phyloP scores from a whole-genome alignment of 805 yeast genomes.

The Grigorovia humatica region DNA sequence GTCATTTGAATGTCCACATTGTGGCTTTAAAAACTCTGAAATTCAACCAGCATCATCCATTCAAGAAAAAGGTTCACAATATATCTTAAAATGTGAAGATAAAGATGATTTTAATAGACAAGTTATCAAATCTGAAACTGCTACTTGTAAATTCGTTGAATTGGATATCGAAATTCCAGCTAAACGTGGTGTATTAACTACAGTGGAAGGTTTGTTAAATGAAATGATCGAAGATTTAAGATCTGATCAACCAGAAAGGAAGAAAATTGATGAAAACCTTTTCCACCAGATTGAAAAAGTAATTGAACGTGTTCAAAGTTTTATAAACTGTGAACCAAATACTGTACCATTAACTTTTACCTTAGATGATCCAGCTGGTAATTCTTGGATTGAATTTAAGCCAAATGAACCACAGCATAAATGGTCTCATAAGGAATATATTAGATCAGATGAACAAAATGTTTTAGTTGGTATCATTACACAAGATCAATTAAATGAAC shows the following conservation, averaged over 20 bases:
- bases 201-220: conserved; percentile 75
- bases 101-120: conserved; percentile 77
- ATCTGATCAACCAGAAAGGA: conserved; percentile 73
- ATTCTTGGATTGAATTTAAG: conserved; percentile 85
- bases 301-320: conserved; percentile 47
- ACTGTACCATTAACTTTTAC: conserved; percentile 67
- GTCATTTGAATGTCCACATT: conserved; percentile 94
- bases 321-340: conserved; percentile 55
- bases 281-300: conserved; percentile 67
- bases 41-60: conserved; percentile 92
- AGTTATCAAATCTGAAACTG: conserved; percentile 83
- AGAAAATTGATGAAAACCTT: conserved; percentile 60
- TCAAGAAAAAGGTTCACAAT: conserved; percentile 78
- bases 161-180: conserved; percentile 93
- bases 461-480: conserved; percentile 73
- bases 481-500: conserved; percentile 40
- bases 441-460: conserved; percentile 81
- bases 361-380: conserved; percentile 92
- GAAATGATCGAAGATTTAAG: conserved; percentile 78
- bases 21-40: conserved; percentile 84
- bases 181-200: conserved; percentile 85
- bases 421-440: conserved; percentile 78
- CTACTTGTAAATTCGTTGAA: conserved; percentile 69
- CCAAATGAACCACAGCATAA: conserved; percentile 85
- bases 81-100: conserved; percentile 55